phyloP scores from a whole-genome alignment of 441 rosid genomes.

The Syzygium syzygioides region DNA sequence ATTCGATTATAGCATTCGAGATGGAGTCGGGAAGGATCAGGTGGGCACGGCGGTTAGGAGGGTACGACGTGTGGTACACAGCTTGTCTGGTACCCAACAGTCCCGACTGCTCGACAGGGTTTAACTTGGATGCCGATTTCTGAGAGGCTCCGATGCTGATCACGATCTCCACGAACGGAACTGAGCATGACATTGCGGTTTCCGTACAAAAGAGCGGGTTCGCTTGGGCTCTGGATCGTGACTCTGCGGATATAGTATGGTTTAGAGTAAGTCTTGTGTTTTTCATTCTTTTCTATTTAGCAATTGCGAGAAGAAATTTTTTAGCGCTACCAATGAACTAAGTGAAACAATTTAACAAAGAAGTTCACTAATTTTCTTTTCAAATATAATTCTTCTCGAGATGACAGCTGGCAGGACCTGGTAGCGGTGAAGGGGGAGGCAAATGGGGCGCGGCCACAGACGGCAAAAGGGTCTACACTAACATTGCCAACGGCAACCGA shows the following conservation, averaged over 20 bases:
- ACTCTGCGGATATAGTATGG: conserved; percentile 29
- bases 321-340: neutral
- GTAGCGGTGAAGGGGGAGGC: conserved; percentile 24
- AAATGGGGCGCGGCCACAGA: conserved; percentile 37
- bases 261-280: conserved; percentile 13
- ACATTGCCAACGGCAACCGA: conserved; percentile 23
- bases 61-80: conserved; percentile 30
- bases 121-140: conserved; percentile 32
- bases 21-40: conserved; percentile 5
- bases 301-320: neutral
- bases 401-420: conserved; percentile 30
- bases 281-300: neutral
- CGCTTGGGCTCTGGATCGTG: conserved; percentile 33
- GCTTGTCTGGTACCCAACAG: conserved; percentile 23
- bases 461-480: conserved; percentile 26
- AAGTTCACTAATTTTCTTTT: neutral
- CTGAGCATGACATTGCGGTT: conserved; percentile 10
- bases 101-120: conserved; percentile 31
- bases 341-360: neutral
- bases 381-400: neutral
- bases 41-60: conserved; percentile 28
- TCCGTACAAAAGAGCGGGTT: conserved; percentile 40
- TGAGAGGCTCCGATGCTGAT: conserved; percentile 33
- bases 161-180: conserved; percentile 6
- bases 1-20: conserved; percentile 7